Evolutionary conservation across 2,329 filamentous ascomycete species (phyloP), one percentile per base, ranked within the genome.

Genomic region (Clarireedia sp.): DNA sequence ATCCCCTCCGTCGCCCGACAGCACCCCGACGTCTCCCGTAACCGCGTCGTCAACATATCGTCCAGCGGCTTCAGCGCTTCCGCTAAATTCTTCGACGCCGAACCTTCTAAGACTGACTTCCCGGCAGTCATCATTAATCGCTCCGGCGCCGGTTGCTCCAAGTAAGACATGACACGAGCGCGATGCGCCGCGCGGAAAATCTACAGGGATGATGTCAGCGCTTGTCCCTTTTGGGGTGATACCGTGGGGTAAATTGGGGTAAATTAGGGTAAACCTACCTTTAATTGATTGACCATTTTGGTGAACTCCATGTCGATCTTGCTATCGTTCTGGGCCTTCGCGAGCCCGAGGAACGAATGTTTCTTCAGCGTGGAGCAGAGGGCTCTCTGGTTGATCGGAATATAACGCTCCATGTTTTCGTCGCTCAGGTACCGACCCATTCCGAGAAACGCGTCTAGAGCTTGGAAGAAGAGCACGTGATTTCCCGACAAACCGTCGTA

Each of bases 111-210:
- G 12, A 54, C 44, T 1, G 51, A 54, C 33, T 54, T 54, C 6
- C 51, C 51, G 17, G 51, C 51, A 7, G 51, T 54, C 51, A 54
- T 54, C 3, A 48, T 12, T 3, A 54, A 38, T n/a, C 51, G 29
- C 17, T 54, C 51, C 1, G 51, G 51, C 3, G 51, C 51, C 2
- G 51, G 44, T n/a, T 48, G 44, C 40, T 54, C 21, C 5, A 54
- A 23, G 48, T 54, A 54, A 9, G 51, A 48, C 51, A 54, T 54
- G 24, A 48, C 51, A 14, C 44, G 43, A n/a, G 51, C 51, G 12
- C 51, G 51, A 38, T 54, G 51, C 2, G 51, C 51, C 4, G 44
- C 17, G 6, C 51, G 29, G 17, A 54, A 54, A 16, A 54, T 36
- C 51, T 54, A n/a, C n/a, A 12, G n/a, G 16, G 19, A 19, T 21